phyloP scores from a whole-genome alignment of 2,329 filamentous ascomycete genomes.

The Coniochaeta ligniaria region DNA sequence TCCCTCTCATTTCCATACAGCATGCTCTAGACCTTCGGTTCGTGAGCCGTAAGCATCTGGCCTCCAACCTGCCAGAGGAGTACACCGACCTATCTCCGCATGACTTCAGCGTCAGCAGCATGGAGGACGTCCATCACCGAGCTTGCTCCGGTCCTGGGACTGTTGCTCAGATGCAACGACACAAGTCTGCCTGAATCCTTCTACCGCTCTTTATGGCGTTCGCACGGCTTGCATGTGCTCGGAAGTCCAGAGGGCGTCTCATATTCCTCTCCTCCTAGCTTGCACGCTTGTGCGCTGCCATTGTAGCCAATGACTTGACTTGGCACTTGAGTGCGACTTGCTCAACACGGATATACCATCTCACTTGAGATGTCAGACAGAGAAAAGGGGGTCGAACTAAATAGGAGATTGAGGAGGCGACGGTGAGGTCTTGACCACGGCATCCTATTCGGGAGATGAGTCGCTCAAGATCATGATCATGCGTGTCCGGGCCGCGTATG shows the following conservation, averaged over 20 bases:
- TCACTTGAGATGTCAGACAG: background rate
- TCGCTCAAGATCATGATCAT: no score
- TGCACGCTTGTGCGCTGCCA: background rate
- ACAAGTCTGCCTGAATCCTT: background rate
- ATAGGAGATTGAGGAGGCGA: no score
- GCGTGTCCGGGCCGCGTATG: no score
- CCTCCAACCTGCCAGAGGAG: background rate
- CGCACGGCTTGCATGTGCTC: no score
- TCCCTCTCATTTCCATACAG: background rate
- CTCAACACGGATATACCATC: background rate
- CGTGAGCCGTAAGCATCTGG: background rate
- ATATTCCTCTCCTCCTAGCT: background rate
- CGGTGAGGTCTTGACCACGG: no score
- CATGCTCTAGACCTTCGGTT: background rate
- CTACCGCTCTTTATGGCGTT: background rate
- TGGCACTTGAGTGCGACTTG: background rate
- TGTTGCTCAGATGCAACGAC: background rate
- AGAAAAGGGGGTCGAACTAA: background rate
- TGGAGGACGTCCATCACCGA: background rate
- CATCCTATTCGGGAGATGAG: no score
- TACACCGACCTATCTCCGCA: background rate
- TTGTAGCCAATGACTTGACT: background rate
- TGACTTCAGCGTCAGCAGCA: background rate
- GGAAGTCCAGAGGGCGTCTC: no score
- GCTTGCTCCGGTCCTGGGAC: background rate